A percentile compares a stretch with the other conserved stretches of the same genome.
These are phyloP conservation scores for Babesia ovata DNA, from an alignment of 169 alveolate species.

Conservation along the genomic window DNA sequence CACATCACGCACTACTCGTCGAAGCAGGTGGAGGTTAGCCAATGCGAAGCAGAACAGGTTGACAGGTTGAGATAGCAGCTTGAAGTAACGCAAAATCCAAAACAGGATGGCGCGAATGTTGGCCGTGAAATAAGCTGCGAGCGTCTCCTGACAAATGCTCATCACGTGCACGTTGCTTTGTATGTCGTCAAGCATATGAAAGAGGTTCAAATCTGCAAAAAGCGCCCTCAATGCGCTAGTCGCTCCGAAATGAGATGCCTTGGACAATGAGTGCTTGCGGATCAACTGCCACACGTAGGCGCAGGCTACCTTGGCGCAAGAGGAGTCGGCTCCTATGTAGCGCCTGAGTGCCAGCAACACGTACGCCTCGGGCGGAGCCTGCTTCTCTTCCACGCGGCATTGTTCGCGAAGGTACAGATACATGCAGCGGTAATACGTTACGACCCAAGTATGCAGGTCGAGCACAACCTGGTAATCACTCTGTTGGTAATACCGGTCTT, in stretches of 20 bases:
- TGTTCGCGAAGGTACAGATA: constrained; percentile 13
- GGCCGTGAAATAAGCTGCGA: constrained; percentile 35
- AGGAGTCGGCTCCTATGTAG: constrained; percentile 43
- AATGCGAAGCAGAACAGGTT: constrained; percentile 30
- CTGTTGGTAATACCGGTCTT: constrained; percentile 50
- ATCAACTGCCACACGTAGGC: constrained; percentile 36
- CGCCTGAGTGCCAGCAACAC: constrained; percentile 35
- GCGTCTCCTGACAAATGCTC: constrained; percentile 36
- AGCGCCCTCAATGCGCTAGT: constrained; percentile 43
- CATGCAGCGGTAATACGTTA: constrained; percentile 50
- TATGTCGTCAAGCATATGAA: constrained; percentile 8
- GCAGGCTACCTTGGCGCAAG: constrained; percentile 41
- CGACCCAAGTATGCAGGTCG: constrained; percentile 52
- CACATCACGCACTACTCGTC: constrained; percentile 1
- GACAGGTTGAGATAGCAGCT: constrained; percentile 26
- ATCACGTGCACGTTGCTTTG: constrained; percentile 7
- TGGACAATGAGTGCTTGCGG: constrained; percentile 46
- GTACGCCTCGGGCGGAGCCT: constrained; percentile 24
- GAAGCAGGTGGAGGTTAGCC: constrained; percentile 34
- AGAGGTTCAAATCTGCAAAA: constrained; percentile 13
- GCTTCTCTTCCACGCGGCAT: constrained; percentile 7
- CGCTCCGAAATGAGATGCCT: constrained; percentile 44
- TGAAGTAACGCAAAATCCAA: constrained; percentile 44
- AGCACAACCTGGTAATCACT: constrained; percentile 46
- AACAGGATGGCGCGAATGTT: constrained; percentile 41